A percentile compares a stretch with the other conserved stretches of the same genome.
Conservation (phyloP, 1,284 basidiomycete species). For the Heliocybe sulcata region DNA sequence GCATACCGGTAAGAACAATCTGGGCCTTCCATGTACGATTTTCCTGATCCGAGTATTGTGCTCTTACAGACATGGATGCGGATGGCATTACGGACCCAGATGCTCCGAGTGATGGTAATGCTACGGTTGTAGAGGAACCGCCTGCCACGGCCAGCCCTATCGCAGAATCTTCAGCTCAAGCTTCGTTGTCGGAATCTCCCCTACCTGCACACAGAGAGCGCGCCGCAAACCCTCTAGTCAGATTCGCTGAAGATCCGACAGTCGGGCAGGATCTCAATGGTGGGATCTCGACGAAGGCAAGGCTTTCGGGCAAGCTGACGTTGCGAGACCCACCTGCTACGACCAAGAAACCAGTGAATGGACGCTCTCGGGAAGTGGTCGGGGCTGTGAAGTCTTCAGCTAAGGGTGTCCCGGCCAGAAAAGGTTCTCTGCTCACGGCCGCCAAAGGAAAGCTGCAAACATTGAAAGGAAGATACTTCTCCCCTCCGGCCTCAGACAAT, state of each 20-base stretch:
- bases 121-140: not conserved
- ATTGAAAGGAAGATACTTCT: constrained; percentile 6
- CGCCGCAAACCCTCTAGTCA: constrained; percentile 43
- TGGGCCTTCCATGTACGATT: not conserved
- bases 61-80: constrained; percentile 19
- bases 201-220: constrained; percentile 38
- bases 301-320: not conserved
- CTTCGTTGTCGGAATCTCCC: not conserved
- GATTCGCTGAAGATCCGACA: constrained; percentile 34
- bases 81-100: constrained; percentile 26
- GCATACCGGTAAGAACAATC: not conserved
- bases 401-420: not conserved
- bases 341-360: not conserved
- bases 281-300: not conserved
- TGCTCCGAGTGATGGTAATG: not conserved
- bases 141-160: not conserved
- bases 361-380: not conserved
- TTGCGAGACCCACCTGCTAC: not conserved
- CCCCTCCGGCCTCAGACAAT: not conserved
- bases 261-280: constrained; percentile 17
- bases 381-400: not conserved
- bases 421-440: constrained; percentile 11
- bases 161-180: not conserved
- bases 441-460: constrained; percentile 13
- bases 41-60: not conserved